Base-by-base conservation (phyloP, 2,329 filamentous ascomycete genomes). In the Scedosporium apiospermum region DNA sequence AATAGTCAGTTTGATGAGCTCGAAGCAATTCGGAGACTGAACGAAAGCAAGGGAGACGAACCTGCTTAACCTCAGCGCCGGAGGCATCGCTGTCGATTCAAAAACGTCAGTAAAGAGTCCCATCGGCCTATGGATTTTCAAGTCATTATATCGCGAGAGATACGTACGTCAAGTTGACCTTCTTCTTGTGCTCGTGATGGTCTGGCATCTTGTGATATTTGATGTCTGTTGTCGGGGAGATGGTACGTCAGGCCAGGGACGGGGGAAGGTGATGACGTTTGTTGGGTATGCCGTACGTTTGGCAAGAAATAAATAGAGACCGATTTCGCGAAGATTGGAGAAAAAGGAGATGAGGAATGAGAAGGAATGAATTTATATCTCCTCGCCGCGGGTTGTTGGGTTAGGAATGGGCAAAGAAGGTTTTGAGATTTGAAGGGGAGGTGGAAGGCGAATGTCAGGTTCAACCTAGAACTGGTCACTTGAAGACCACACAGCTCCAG, bases 11-110 rank as follows among this genome's bases (percentile, higher is more conserved):
- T 65, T 69, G 64, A 67, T 65, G 61, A 63, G 44, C 64, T 62
- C 34, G 27, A 21, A 26, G 23, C 23, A 18, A 30, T 18, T 21
- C 27, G 62, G 63, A 60, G 58, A 57, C 46, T 62, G 42, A 34
- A 42, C 34, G 61, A 59, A 66, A 53, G 64, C 62, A 67, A 67
- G 66, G 67, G 66, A 61, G 68, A 77, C 85, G 74, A 83, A 96
- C 91, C 68, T 90, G 84, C 81, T 90, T 95, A 78, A 87, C 84
- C 75, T 96, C 91, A 66, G 90, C 88, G 75, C 93, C 93, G 65
- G 93, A 96, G 74, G 90, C 82, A 78, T 97, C 92, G 79, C 92
- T 96, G 69, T 62, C 69, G 51, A 82, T 78, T 69, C 67, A 62
- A 38, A 7, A 66, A 60, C 57, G 46, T 4, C n/a, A 63, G 34